A percentile compares a stretch with the other conserved stretches of the same genome.
These are phyloP conservation scores for Scheffersomyces parashehatae DNA, from an alignment of 1,139 yeast genomes.

Conservation along the genomic window DNA sequence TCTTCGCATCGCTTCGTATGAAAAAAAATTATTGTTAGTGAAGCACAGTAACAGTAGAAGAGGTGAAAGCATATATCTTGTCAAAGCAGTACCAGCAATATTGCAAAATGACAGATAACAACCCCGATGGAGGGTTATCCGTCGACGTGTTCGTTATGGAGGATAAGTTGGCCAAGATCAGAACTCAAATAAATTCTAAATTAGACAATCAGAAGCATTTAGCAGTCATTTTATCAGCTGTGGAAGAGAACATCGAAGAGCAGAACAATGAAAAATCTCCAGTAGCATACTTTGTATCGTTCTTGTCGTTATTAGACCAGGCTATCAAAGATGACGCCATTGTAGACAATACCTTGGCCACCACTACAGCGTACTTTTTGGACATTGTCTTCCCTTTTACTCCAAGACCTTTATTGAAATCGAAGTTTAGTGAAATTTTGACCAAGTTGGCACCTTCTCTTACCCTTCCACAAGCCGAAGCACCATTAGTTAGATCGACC, in stretches of 20 bases:
- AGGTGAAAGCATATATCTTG: not conserved
- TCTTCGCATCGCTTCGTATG: constrained; percentile 1
- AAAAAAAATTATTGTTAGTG: not conserved
- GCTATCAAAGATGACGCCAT: constrained; percentile 57
- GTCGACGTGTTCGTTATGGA: constrained; percentile 55
- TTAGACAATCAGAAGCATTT: constrained; percentile 79
- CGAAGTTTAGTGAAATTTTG: constrained; percentile 76
- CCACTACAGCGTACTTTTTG: constrained; percentile 77
- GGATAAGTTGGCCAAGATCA: constrained; percentile 65
- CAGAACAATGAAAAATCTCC: constrained; percentile 62
- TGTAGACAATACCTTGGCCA: constrained; percentile 62
- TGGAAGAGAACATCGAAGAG: constrained; percentile 82
- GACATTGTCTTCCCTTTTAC: constrained; percentile 79
- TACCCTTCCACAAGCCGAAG: constrained; percentile 67
- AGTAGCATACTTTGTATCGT: constrained; percentile 81
- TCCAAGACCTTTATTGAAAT: constrained; percentile 64
- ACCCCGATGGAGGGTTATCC: constrained; percentile 46
- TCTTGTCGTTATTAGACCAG: constrained; percentile 78
- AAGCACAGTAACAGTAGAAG: not conserved
- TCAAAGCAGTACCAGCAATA: constrained; percentile 1
- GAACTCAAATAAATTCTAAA: constrained; percentile 72
- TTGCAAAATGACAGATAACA: constrained; percentile 28
- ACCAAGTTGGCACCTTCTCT: constrained; percentile 81
- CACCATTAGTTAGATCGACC: constrained; percentile 83
- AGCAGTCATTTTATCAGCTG: constrained; percentile 76